Conservation (phyloP, 495 filamentous ascomycete genomes). For the Penicillium diatomitis region DNA sequence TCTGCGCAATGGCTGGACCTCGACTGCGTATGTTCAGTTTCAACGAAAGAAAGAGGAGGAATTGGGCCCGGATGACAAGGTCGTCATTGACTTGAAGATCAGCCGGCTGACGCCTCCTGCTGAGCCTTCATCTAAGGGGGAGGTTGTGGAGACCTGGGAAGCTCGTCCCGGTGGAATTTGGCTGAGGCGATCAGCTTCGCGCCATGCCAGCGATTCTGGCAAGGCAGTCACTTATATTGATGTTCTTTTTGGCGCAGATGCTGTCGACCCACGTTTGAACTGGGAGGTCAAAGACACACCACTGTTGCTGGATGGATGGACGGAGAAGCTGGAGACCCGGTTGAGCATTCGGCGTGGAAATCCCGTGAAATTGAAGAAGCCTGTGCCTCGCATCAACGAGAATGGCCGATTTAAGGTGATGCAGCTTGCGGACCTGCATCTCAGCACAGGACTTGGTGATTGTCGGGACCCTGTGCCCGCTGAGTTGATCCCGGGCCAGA, state of each 20-base stretch:
- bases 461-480: conserved; percentile 79
- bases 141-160: conserved; percentile 66
- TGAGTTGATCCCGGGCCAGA: conserved; percentile 53
- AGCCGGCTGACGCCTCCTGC: conserved; percentile 61
- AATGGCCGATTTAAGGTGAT: conserved; percentile 97
- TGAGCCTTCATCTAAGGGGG: conserved; percentile 45
- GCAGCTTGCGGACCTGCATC: conserved; percentile 83
- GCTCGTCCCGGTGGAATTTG: conserved; percentile 69
- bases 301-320: conserved; percentile 53
- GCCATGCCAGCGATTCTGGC: conserved; percentile 69
- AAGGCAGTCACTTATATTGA: conserved; percentile 76
- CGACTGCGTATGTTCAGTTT: conserved; percentile 75
- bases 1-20: conserved; percentile 61
- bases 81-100: conserved; percentile 78
- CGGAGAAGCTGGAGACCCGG: conserved; percentile 55
- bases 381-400: conserved; percentile 65
- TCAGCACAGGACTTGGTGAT: conserved; percentile 76
- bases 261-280: conserved; percentile 73
- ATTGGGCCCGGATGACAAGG: conserved; percentile 59
- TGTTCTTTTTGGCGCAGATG: conserved; percentile 87
- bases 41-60: conserved; percentile 86
- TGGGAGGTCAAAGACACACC: conserved; percentile 71
- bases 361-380: conserved; percentile 47
- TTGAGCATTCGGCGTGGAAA: conserved; percentile 69
- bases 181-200: conserved; percentile 71